Percentiles rank a stretch among this genome's conserved stretches.
These are phyloP conservation scores for Penicillium soppii DNA, from an alignment of 495 filamentous ascomycete genomes.

Conservation along the genomic window DNA sequence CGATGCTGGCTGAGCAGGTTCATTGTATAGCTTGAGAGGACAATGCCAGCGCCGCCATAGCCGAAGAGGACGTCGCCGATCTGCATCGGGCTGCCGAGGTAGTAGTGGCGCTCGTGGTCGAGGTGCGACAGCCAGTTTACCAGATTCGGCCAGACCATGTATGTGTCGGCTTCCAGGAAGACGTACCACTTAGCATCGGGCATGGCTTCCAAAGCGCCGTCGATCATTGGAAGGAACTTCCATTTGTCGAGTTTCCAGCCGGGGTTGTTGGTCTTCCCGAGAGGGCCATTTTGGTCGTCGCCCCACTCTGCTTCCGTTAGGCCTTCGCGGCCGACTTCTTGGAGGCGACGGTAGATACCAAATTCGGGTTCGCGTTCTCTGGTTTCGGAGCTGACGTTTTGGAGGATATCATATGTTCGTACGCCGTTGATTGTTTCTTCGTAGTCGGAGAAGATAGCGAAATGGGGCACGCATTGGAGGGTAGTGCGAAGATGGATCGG, in stretches of 20 bases:
- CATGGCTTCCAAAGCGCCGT: slow-evolving; percentile 50
- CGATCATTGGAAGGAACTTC: slow-evolving; percentile 65
- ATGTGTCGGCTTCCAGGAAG: slow-evolving; percentile 65
- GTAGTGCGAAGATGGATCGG: slow-evolving; percentile 42
- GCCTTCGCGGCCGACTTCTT: slow-evolving; percentile 35
- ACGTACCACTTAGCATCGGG: slow-evolving; percentile 61
- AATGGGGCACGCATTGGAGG: slow-evolving; percentile 40
- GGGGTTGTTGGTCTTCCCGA: slow-evolving; percentile 36
- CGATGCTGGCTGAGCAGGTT: slow-evolving; percentile 19
- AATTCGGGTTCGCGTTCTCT: slow-evolving; percentile 43
- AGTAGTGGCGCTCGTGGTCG: slow-evolving; percentile 48
- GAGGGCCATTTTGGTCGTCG: slow-evolving; percentile 34
- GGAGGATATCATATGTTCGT: slow-evolving; percentile 40
- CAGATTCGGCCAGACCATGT: slow-evolving; percentile 61
- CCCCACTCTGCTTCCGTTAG: slow-evolving; percentile 28
- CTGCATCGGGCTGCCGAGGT: slow-evolving; percentile 52
- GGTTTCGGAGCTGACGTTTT: slow-evolving; percentile 31
- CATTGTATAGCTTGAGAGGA: slow-evolving; percentile 39
- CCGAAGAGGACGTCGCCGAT: slow-evolving; percentile 48
- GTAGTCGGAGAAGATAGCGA: slow-evolving; percentile 48
- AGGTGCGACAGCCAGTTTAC: slow-evolving; percentile 54
- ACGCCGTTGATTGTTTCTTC: slow-evolving; percentile 42
- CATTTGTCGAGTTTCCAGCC: slow-evolving; percentile 67
- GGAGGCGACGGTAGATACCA: slow-evolving; percentile 38
- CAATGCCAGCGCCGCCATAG: slow-evolving; percentile 62